Evolutionary conservation across 1,139 yeast species (phyloP), one percentile per base, ranked within the genome.

Genomic region (Geotrichum phurueaensis): DNA sequence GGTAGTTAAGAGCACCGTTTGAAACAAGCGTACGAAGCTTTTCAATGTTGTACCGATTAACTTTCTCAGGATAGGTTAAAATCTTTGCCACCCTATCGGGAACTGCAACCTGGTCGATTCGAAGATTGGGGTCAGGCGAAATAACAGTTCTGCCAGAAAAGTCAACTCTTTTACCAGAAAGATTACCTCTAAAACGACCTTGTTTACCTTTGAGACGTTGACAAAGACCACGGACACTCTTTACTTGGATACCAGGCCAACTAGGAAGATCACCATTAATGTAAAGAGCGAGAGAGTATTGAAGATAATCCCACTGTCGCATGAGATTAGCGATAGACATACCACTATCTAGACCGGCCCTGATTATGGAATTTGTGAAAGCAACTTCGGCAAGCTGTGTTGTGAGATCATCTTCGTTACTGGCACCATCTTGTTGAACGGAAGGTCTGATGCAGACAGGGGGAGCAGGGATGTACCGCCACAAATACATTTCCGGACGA

Each of bases 291-390:
- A 95, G 92, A 0, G 97, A 89, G 62, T 94, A 79, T 75, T 95
- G 99, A 66, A 95, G 77, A 71, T 89, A 94, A 70, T 95, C 99
- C 99, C 99, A 95, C 71, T 94, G 98, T 71, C 94, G 99, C 97
- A 94, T 91, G 73, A 95, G 80, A 68, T 90, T 89, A 65, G 89
- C 88, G 69, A 95, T 85, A 13, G 97, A 84, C 66, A 94, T 89
- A 61, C 99, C 99, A 73, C 91, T 91, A 67, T 91, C 96, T 56
- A 95, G 84, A 63, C 98, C 99, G 0, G 97, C 96, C 67, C 91
- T 83, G 67, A 95, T 95, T 74, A 91, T 81, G 1, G 96, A 86
- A 15, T 96, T 87, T 0, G 97, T 91, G 95, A 96, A 92, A 27
- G 92, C 98, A 65, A 95, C 90, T 75, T 95, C 99, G 0, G 99